These are phyloP conservation scores for Aspergillus puulaauensis DNA, from an alignment of 2,329 filamentous ascomycete genomes.

Conservation along the genomic window DNA sequence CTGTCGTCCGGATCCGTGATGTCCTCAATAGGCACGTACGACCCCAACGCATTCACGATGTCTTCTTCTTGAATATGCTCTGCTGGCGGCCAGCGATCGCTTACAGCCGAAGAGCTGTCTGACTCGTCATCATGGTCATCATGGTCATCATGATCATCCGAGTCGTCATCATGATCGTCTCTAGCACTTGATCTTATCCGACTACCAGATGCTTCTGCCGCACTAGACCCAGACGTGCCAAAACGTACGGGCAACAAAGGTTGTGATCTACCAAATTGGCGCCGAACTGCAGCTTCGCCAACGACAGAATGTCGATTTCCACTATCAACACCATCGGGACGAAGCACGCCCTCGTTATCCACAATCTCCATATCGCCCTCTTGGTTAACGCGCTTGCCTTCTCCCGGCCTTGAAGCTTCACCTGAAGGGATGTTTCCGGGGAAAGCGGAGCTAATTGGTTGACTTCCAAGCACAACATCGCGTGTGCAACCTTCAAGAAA, in stretches of 20 bases:
- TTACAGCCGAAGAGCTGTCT: slow-evolving; percentile 28
- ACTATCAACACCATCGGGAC: slow-evolving; percentile 60
- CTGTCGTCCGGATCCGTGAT: slow-evolving; percentile 44
- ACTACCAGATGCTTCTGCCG: slow-evolving; percentile 13
- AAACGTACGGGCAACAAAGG: slow-evolving; percentile 34
- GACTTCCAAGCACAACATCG: slow-evolving; percentile 71
- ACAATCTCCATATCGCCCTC: slow-evolving; percentile 66
- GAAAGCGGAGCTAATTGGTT: slow-evolving; percentile 76
- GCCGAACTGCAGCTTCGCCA: slow-evolving; percentile 44
- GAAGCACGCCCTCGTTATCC: slow-evolving; percentile 60
- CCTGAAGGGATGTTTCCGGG: slow-evolving; percentile 67
- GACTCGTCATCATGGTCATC: slow-evolving; percentile 15
- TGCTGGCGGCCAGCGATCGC: slow-evolving; percentile 39
- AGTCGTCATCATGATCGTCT: slow-evolving; percentile 19
- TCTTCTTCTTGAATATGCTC: slow-evolving; percentile 42
- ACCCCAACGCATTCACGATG: slow-evolving; percentile 43
- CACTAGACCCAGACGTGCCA: slow-evolving; percentile 14
- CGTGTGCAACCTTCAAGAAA: slow-evolving; percentile 72
- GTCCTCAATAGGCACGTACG: slow-evolving; percentile 41
- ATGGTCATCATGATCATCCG: slow-evolving; percentile 21
- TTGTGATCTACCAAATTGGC: slow-evolving; percentile 34
- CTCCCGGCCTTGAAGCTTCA: slow-evolving; percentile 59
- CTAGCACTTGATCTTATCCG: slow-evolving; percentile 13
- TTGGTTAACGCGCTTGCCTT: slow-evolving; percentile 64
- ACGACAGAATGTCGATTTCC: slow-evolving; percentile 63